Conservation (phyloP, 768 basidiomycete genomes). For the Sistotremastrum suecicum region DNA sequence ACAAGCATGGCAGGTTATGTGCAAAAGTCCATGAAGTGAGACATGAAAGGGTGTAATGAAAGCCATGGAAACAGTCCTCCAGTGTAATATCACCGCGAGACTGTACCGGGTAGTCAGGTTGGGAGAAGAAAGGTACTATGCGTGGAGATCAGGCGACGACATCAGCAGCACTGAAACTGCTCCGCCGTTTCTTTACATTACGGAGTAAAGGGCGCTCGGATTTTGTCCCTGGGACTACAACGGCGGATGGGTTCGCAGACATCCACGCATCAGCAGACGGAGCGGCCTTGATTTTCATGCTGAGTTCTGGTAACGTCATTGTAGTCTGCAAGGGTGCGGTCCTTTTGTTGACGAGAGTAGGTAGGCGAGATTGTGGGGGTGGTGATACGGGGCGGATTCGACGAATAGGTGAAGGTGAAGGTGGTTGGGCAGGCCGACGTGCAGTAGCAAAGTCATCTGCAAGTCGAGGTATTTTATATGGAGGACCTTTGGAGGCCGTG, state of each 20-base stretch:
- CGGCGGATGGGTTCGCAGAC: slow-evolving; percentile 50
- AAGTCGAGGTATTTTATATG: slow-evolving; percentile 27
- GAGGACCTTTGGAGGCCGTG: slow-evolving; percentile 41
- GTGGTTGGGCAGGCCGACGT: slow-evolving; percentile 24
- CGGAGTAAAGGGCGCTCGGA: slow-evolving; percentile 62
- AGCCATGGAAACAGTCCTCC: no score
- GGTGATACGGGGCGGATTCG: no score
- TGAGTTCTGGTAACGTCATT: slow-evolving; percentile 26
- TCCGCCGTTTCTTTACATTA: slow-evolving; percentile 59
- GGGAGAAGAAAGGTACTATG: not conserved
- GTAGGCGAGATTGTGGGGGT: slow-evolving; percentile 51
- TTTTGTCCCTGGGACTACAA: slow-evolving; percentile 61
- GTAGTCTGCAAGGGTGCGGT: slow-evolving; percentile 37
- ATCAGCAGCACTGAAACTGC: slow-evolving; percentile 81
- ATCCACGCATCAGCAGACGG: slow-evolving; percentile 56
- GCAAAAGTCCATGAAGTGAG: not conserved
- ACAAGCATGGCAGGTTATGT: not conserved
- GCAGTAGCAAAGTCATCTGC: slow-evolving; percentile 18
- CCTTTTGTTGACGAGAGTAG: slow-evolving; percentile 42
- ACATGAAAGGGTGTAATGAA: not conserved
- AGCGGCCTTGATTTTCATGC: slow-evolving; percentile 23
- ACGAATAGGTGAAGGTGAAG: slow-evolving; percentile 39
- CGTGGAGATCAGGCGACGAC: slow-evolving; percentile 46
- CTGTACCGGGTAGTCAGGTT: no score
- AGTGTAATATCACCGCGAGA: no score